Conservation (phyloP, 1,139 yeast species). For the Debaryomycetaceae sp. region DNA sequence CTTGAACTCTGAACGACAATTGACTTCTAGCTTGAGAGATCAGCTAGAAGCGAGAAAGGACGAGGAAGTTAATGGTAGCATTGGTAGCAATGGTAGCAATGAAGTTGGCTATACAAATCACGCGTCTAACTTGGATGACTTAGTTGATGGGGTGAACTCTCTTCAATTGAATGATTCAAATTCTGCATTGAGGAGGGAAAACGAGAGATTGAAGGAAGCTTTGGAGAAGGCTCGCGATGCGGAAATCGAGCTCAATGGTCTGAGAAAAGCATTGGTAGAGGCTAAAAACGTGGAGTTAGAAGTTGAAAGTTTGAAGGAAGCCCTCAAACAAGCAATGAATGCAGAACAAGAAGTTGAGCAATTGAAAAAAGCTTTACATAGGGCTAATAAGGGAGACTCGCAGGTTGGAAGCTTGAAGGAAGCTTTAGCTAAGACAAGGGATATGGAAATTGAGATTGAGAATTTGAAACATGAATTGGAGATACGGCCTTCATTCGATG, state of each 20-base stretch:
- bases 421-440: conserved; percentile 7
- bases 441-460: conserved; percentile 13
- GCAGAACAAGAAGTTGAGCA: conserved; percentile 3
- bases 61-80: background rate
- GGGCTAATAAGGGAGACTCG: conserved; percentile 6
- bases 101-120: background rate
- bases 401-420: conserved; percentile 6
- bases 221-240: conserved; percentile 5
- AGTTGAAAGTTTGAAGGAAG: conserved; percentile 17
- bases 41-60: background rate
- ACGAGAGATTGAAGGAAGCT: conserved; percentile 10
- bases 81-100: background rate
- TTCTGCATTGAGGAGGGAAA: conserved; percentile 1
- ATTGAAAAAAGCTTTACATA: conserved; percentile 7
- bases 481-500: conserved; percentile 30
- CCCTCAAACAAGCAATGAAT: too few species aligned
- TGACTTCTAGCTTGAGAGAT: background rate
- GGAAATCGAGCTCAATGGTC: conserved; percentile 5
- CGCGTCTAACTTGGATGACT: background rate
- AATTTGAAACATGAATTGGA: conserved; percentile 22
- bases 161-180: background rate
- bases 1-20: background rate
- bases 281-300: conserved; percentile 6
- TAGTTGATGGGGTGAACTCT: background rate
- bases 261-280: conserved; percentile 8